A percentile compares a stretch with the other conserved stretches of the same genome.
phyloP scores from a whole-genome alignment of 164 flowering plant species.

The Nelumbo lutea region DNA sequence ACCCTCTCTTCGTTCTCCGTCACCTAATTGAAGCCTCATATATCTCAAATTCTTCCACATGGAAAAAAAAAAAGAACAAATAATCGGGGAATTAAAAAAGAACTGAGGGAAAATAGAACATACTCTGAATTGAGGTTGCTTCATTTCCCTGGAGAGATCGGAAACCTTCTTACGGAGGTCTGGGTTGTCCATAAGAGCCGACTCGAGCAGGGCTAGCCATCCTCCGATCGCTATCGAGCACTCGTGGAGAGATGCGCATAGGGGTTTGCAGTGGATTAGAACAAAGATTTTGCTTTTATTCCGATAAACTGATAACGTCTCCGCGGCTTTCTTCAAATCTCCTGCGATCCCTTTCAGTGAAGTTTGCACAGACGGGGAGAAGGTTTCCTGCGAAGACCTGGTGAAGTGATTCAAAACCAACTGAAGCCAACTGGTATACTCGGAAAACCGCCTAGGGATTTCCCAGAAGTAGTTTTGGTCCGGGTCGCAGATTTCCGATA shows the following conservation, averaged over 20 bases:
- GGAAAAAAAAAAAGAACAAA: not conserved
- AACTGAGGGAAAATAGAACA: not conserved
- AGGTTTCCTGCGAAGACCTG: constrained; percentile 17
- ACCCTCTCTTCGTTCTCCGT: constrained; percentile 58
- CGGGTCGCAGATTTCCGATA: constrained; percentile 26
- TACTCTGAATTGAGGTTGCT: constrained; percentile 44
- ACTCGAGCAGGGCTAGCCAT: constrained; percentile 51
- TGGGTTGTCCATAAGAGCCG: constrained; percentile 21
- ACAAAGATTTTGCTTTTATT: constrained; percentile 39
- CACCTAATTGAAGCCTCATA: constrained; percentile 24
- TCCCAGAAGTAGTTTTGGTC: constrained; percentile 32
- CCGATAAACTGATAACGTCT: constrained; percentile 27
- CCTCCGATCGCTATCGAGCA: constrained; percentile 34
- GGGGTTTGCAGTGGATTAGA: constrained; percentile 37
- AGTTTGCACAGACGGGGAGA: constrained; percentile 31
- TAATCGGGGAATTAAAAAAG: not conserved
- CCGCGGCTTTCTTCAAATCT: constrained; percentile 33
- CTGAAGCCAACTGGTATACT: constrained; percentile 38
- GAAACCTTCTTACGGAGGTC: constrained; percentile 39
- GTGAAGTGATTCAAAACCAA: constrained; percentile 27
- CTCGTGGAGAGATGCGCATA: constrained; percentile 34
- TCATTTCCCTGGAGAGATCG: constrained; percentile 56
- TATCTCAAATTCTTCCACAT: not conserved
- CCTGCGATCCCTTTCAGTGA: constrained; percentile 40
- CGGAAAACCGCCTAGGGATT: constrained; percentile 32